Evolutionary conservation across 371 early-diverging fungal genomes (phyloP).

Genomic region (Apophysomyces ossiformis): DNA sequence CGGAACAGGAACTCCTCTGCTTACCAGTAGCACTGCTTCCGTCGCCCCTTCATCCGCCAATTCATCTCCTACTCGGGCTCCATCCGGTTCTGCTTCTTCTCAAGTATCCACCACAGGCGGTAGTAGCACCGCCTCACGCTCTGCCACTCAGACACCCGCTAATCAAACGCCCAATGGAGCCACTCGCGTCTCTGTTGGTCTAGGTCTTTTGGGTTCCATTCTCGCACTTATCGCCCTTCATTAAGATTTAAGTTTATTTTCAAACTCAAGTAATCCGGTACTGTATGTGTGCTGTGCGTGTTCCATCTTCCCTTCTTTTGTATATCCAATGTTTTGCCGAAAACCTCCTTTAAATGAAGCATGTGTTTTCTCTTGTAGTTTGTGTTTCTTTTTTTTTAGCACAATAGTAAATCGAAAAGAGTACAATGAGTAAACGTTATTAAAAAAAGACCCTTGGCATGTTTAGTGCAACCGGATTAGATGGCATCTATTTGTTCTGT

Average conservation of each 20-base stretch:
- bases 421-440: no score
- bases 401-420: no score
- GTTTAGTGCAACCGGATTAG: no score
- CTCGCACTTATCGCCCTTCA: not conserved
- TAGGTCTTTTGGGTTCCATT: not conserved
- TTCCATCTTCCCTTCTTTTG: no score
- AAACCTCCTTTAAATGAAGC: no score
- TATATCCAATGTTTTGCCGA: no score
- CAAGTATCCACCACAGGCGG: not conserved
- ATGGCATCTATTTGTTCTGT: no score
- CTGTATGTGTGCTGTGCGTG: no score
- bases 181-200: not conserved
- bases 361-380: no score
- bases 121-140: not conserved
- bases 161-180: constrained; percentile 2
- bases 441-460: no score
- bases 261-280: no score
- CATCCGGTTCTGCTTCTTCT: not conserved
- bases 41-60: not conserved
- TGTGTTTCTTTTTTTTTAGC: no score
- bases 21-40: not conserved
- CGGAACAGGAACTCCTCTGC: not conserved
- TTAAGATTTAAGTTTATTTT: not conserved
- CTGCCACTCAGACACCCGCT: constrained; percentile 1
- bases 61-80: not conserved